Evolutionary conservation across 2,329 filamentous ascomycete genomes (phyloP), one percentile per base, ranked within the genome.

Genomic region (Pseudogymnoascus sp.): DNA sequence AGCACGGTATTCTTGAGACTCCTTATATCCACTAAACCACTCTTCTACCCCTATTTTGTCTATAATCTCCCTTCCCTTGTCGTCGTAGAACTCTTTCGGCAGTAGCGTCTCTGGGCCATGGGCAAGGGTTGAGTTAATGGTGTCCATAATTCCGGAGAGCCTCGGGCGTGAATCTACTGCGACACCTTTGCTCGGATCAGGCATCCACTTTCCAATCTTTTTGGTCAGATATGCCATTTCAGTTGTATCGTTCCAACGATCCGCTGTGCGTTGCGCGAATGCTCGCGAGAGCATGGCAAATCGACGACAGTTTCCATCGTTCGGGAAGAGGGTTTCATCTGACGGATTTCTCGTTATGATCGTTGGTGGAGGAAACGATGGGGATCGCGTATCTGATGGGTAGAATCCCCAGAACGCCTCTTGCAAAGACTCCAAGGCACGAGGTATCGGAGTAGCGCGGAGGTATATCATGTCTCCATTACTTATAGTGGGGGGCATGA

Each of bases 91-190:
- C 65, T 92, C 89, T 8, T 81, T 79, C 0, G 94, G 94, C 2
- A 97, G 81, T 51, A 82, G 85, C 0, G 92, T 97, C 9, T 83
- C 82, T 0, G 89, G 84, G 0, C 90, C 91, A 72, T 97, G 94
- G 2, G 92, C 93, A 10, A 89, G 80, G 0, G 91, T 96, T 5
- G 91, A 85, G 72, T 97, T 97, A 71, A 97, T 83, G 0, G 91
- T 94, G 76, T 99, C 94, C 89, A 96, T 91, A 69, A 99, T 88
- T 61, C 94, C 94, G 5, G 87, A 92, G 10, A 97, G 80, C 48
- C 92, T 82, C 0, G 94, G 94, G 64, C 88, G 87, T 0, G 87
- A 87, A 74, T 97, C 92, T 7, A 97, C 90, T 27, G 89, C 90
- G 7, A 97, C 86, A 39, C 81, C 80, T 9, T 82, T 82, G 31